Evolutionary conservation across 2,329 filamentous ascomycete genomes (phyloP), one percentile per base, ranked within the genome.

Genomic region (Pleoardoris graminearum): DNA sequence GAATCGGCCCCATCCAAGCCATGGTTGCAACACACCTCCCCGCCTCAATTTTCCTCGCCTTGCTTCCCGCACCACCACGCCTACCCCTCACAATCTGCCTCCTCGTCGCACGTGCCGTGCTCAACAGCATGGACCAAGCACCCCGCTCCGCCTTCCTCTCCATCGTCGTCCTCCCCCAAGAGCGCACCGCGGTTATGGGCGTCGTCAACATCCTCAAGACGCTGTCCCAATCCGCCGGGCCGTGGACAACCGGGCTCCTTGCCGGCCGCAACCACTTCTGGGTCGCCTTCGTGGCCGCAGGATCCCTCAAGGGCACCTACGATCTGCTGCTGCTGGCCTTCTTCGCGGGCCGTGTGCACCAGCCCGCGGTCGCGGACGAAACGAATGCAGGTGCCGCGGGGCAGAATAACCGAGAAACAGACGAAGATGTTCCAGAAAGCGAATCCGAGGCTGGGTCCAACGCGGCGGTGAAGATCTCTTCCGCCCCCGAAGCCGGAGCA

Each of bases 1-100:
- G 86, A 52, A 76, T 84, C 41, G 80, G 82, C 14, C 76, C 80
- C 35, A 76, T 84, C 29, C 77, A 77, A 55, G 70, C 68, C 14
- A 75, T 75, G 73, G 70, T 74, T 3, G 54, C 57, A 33, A 75
- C 72, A 0, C 72, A 75, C 57, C 56, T 74, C 1, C 71, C 72
- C 8, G 63, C 60, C 33, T 69, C 70, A 0, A 49, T 75, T 14
- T 73, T 73, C 45, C 66, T 75, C 1, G 67, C 57, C 1, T 51
- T 72, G 12, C 57, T 74, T 5, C 67, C 68, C 7, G 44, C 62
- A 2, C 66, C 69, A 5, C 42, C 59, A 0, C 51, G 56, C 1
- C 58, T 71, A 4, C 46, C 59, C 4, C 55, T 63, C 10, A 71
- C 70, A 0, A 66, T 71, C 14, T 64, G 62, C 17, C 49, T 75